These are phyloP conservation scores for Tremella mesenterica DNA, from an alignment of 768 basidiomycete genomes.

Conservation along the genomic window DNA sequence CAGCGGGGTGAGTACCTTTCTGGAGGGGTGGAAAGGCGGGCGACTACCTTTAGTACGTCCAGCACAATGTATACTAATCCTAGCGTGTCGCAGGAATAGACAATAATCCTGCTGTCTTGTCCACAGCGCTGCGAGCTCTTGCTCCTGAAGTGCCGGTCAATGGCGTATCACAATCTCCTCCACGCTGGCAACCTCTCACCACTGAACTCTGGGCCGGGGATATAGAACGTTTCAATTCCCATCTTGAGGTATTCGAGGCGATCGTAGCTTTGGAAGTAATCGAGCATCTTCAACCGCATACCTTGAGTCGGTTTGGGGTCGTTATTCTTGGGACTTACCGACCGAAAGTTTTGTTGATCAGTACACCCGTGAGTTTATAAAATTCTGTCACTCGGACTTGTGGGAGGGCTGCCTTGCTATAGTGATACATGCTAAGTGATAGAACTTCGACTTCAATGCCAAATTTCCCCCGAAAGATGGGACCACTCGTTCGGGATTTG, in stretches of 20 bases:
- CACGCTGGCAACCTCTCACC: conserved; percentile 31
- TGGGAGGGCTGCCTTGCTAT: not conserved
- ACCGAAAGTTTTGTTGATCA: conserved; percentile 40
- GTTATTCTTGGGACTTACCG: conserved; percentile 43
- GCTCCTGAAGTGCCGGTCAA: conserved; percentile 24
- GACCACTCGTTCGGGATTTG: conserved; percentile 31
- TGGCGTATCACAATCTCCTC: conserved; percentile 7
- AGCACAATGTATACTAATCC: not conserved
- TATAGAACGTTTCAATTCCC: conserved; percentile 40
- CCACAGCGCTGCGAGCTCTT: conserved; percentile 26
- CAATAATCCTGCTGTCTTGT: conserved; percentile 30
- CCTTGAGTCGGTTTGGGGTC: conserved; percentile 41
- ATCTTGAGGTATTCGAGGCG: conserved; percentile 41
- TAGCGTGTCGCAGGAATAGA: conserved; percentile 44
- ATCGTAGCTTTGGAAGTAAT: conserved; percentile 43
- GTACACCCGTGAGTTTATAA: conserved; percentile 39
- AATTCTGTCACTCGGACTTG: not conserved
- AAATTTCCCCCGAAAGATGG: conserved; percentile 41
- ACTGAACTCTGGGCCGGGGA: conserved; percentile 42
- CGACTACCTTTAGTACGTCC: too few species aligned
- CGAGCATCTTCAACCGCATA: conserved; percentile 41
- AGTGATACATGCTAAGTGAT: not conserved
- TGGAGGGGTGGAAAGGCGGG: too few species aligned
- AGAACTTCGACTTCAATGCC: conserved; percentile 43
- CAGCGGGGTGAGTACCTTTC: not conserved